Evolutionary conservation across 2,329 filamentous ascomycete species (phyloP).

Genomic region (Colletotrichum tabaci): DNA sequence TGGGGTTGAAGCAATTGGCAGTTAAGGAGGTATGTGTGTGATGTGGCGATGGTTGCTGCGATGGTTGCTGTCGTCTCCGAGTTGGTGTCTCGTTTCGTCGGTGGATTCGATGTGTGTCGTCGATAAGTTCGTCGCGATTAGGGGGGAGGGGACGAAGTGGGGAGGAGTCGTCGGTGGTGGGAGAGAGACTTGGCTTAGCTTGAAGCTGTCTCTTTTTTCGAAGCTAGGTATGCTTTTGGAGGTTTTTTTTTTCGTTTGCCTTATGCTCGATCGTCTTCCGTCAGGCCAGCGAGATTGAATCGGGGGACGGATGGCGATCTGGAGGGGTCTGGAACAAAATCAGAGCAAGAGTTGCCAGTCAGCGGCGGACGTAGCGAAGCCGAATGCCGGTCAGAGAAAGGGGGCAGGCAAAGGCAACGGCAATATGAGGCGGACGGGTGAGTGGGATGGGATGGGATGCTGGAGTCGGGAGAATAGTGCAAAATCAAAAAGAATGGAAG

Average conservation of each 20-base stretch:
- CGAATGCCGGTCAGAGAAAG: no score
- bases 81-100: slow-evolving; percentile 26
- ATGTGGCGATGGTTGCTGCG: background rate
- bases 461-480: background rate
- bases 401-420: background rate
- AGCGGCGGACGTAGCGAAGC: background rate
- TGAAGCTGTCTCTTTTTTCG: slow-evolving; percentile 17
- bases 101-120: slow-evolving; percentile 23
- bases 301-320: background rate
- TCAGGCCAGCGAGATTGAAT: slow-evolving; percentile 13
- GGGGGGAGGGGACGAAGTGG: slow-evolving; percentile 6
- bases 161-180: background rate
- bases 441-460: background rate
- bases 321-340: slow-evolving; percentile 32
- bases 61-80: background rate
- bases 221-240: background rate
- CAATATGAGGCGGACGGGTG: background rate
- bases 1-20: background rate
- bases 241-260: background rate
- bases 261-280: background rate
- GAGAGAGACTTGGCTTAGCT: slow-evolving; percentile 10
- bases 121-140: slow-evolving; percentile 21
- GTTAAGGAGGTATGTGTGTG: no score
- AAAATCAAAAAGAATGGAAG: slow-evolving; percentile 5
- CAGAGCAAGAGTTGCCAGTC: background rate